phyloP scores from a whole-genome alignment of 2,329 filamentous ascomycete species.

The Verticillium nubilum region DNA sequence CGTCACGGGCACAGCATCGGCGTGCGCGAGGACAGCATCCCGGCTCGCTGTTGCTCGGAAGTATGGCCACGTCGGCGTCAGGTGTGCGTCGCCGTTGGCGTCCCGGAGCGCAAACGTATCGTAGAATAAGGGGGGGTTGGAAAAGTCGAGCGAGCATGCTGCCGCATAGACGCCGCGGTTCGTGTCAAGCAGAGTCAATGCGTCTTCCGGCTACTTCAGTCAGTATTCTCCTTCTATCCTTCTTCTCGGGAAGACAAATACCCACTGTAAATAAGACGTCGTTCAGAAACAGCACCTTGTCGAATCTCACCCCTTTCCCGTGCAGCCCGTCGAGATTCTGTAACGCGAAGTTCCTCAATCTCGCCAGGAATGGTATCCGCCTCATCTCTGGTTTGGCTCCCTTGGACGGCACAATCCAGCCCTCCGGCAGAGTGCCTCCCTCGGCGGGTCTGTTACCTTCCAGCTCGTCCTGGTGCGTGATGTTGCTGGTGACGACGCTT shows the following conservation, averaged over 20 bases:
- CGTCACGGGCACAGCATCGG: slow-evolving; percentile 36
- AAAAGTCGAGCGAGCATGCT: slow-evolving; percentile 57
- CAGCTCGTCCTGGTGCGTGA: slow-evolving; percentile 54
- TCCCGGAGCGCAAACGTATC: slow-evolving; percentile 60
- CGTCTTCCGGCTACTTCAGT: slow-evolving; percentile 42
- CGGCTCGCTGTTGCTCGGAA: slow-evolving; percentile 47
- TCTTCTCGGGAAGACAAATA: not conserved
- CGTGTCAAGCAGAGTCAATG: slow-evolving; percentile 50
- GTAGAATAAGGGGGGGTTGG: slow-evolving; percentile 48
- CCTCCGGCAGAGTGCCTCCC: slow-evolving; percentile 32
- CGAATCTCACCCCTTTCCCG: slow-evolving; percentile 44
- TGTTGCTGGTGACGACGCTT: slow-evolving; percentile 51
- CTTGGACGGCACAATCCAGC: slow-evolving; percentile 58
- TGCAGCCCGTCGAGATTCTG: slow-evolving; percentile 48
- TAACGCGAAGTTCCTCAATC: slow-evolving; percentile 58
- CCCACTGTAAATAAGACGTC: slow-evolving; percentile 57
- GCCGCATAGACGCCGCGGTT: slow-evolving; percentile 54
- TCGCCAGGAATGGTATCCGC: slow-evolving; percentile 64
- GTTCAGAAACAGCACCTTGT: slow-evolving; percentile 57
- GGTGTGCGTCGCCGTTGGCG: slow-evolving; percentile 39
- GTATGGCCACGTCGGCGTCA: slow-evolving; percentile 55
- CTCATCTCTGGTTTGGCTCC: slow-evolving; percentile 49
- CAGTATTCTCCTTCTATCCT: not conserved
- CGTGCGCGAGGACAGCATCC: slow-evolving; percentile 43
- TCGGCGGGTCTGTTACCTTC: slow-evolving; percentile 16